Evolutionary conservation across 495 filamentous ascomycete genomes (phyloP).

Genomic region (Staphylotrichum longicolle): DNA sequence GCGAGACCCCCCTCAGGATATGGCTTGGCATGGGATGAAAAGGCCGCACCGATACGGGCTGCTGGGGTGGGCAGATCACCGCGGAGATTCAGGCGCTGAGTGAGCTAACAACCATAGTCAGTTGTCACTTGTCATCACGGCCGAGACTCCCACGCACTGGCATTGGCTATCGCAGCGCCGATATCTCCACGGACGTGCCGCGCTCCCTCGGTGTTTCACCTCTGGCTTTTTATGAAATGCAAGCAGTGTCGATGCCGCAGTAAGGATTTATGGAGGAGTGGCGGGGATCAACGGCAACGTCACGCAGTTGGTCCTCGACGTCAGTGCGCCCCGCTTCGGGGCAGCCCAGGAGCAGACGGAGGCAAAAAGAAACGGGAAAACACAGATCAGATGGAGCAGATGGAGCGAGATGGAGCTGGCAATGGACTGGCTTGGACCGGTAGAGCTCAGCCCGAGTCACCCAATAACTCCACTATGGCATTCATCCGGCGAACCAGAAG

Average conservation of each 20-base stretch:
- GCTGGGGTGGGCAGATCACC: constrained; percentile 1
- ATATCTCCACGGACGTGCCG: constrained; percentile 15
- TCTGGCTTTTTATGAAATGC: background rate
- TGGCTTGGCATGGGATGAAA: constrained; percentile 14
- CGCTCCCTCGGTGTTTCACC: constrained; percentile 1
- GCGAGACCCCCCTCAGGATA: background rate
- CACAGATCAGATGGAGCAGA: background rate
- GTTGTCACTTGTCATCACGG: background rate
- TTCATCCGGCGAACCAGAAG: constrained; percentile 38
- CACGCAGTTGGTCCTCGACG: constrained; percentile 12
- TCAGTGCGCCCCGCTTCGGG: constrained; percentile 13
- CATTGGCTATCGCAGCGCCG: background rate
- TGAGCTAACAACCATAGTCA: background rate
- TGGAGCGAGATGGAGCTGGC: background rate
- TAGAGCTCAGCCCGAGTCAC: constrained; percentile 21
- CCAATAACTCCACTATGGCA: constrained; percentile 26
- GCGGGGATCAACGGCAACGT: constrained; percentile 10
- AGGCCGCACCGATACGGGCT: constrained; percentile 1
- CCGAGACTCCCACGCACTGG: background rate
- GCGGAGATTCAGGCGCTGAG: constrained; percentile 13
- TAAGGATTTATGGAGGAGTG: background rate
- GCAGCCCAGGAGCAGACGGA: no score
- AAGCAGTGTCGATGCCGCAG: background rate
- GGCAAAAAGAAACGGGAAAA: no score
- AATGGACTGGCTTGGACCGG: constrained; percentile 13